phyloP scores from a whole-genome alignment of 345 rosid genomes.

The Populus pruinosa region DNA sequence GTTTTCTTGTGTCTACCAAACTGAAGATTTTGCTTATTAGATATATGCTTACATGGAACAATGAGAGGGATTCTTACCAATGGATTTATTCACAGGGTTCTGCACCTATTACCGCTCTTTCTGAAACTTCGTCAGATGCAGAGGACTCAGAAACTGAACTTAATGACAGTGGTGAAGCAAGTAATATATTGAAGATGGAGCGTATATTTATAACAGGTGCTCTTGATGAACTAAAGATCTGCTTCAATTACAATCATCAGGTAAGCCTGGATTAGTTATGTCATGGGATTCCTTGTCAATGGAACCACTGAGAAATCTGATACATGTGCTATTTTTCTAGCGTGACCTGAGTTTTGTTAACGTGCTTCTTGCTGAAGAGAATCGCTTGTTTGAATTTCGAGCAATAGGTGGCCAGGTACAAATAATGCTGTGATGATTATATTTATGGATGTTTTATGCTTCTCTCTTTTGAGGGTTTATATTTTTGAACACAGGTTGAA shows the following conservation, averaged over 20 bases:
- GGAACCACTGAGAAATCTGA: constrained; percentile 29
- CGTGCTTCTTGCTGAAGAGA: constrained; percentile 79
- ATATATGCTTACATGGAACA: background rate
- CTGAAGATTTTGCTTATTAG: background rate
- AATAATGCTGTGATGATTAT: constrained; percentile 8
- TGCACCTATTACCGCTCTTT: constrained; percentile 73
- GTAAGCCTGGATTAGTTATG: constrained; percentile 35
- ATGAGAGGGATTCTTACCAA: background rate
- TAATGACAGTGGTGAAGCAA: constrained; percentile 32
- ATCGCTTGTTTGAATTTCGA: constrained; percentile 70
- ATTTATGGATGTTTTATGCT: constrained; percentile 12
- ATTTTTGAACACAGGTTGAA: constrained; percentile 61
- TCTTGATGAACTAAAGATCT: constrained; percentile 85
- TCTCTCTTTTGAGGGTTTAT: constrained; percentile 20
- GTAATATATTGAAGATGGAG: constrained; percentile 49
- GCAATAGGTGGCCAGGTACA: constrained; percentile 94
- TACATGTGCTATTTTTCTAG: constrained; percentile 38
- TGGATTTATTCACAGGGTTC: constrained; percentile 51
- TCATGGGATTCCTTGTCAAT: constrained; percentile 16
- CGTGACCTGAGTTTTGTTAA: constrained; percentile 52
- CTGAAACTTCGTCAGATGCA: constrained; percentile 82
- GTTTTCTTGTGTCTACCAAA: background rate
- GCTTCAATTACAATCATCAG: constrained; percentile 62
- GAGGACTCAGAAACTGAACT: constrained; percentile 67
- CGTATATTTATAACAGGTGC: constrained; percentile 71